Percentiles rank a stretch among this genome's conserved stretches.
Evolutionary conservation across 306 rosid genomes (phyloP).

Genomic region (Macrotyloma uniflorum): DNA sequence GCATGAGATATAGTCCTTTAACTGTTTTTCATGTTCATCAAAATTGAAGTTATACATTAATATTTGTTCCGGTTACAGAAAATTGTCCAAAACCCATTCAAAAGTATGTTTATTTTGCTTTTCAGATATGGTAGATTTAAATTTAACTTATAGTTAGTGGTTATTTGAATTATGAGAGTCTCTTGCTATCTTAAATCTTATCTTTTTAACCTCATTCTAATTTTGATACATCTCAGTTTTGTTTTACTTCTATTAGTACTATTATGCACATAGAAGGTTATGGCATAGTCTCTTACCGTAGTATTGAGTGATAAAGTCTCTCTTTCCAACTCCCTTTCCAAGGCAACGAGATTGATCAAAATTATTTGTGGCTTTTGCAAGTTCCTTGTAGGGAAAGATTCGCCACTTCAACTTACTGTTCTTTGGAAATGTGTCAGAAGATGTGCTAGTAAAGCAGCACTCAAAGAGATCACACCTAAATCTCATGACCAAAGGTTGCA

Average conservation of each 20-base stretch:
- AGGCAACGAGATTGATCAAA: not conserved
- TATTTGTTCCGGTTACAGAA: not conserved
- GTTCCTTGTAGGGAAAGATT: not conserved
- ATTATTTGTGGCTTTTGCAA: constrained; percentile 22
- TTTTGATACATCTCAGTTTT: too few species aligned
- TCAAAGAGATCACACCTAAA: not conserved
- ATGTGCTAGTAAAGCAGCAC: constrained; percentile 13
- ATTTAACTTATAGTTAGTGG: too few species aligned
- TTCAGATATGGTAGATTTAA: too few species aligned
- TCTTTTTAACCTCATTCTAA: too few species aligned
- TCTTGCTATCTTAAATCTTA: too few species aligned
- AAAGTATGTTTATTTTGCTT: too few species aligned
- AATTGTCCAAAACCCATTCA: too few species aligned
- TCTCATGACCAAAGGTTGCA: not conserved
- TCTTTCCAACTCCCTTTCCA: not conserved
- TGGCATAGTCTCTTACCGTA: constrained; percentile 12
- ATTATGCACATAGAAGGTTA: not conserved
- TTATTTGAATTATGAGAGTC: too few species aligned
- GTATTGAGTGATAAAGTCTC: not conserved
- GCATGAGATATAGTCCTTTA: not conserved
- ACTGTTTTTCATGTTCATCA: not conserved
- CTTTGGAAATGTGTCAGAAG: not conserved
- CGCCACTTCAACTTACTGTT: not conserved
- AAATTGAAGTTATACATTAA: not conserved
- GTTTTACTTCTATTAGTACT: not conserved